Base-by-base conservation (phyloP, 2,329 filamentous ascomycete genomes). In the Talaromyces sp. region DNA sequence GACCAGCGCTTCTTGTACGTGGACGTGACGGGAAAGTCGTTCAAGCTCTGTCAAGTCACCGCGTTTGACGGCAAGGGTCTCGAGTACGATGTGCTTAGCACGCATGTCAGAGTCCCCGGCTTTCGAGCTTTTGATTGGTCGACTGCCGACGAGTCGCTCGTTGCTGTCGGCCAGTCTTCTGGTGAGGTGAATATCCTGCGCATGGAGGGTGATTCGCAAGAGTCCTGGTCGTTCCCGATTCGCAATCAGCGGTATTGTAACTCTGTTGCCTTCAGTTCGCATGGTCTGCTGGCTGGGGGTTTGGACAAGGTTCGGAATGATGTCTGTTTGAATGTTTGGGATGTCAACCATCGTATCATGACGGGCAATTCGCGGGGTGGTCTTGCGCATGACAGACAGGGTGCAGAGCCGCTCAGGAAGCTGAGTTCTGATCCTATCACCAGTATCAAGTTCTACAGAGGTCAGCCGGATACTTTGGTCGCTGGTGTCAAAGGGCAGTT, bases 111-210 rank as follows among this genome's bases (percentile, higher is more conserved):
- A 64, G 78, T 87, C 1, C 84, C 85, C 30, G 80, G 82, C 30
- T 88, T 87, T 69, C 84, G 84, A 44, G 85, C 86, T 15, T 88
- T 88, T 72, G 85, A 88, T 71, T 88, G 85, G 85, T 87, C 85
- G 7, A 82, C 82, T 59, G 78, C 77, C 39, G 79, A 87, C 65
- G 82, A 85, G 62, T 77, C 78, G 55, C 72, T 87, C 2, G 82
- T 88, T 32, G 85, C 83, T 22, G 79, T 88, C 13, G 86, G 86
- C 27, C 81, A 85, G 64, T 82, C 83, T 2, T 85, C 84, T 19
- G 86, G 86, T 36, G 85, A 87, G 71, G 84, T 85, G 32, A 84
- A 80, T 13, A 73, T 88, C 56, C 73, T 87, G 60, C 81, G 81
- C 57, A 76, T 88, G 57, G 80, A 83, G 64, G 78, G 82, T 42